Conservation (phyloP, 1,284 basidiomycete species). For the Ustanciosporium gigantosporum region DNA sequence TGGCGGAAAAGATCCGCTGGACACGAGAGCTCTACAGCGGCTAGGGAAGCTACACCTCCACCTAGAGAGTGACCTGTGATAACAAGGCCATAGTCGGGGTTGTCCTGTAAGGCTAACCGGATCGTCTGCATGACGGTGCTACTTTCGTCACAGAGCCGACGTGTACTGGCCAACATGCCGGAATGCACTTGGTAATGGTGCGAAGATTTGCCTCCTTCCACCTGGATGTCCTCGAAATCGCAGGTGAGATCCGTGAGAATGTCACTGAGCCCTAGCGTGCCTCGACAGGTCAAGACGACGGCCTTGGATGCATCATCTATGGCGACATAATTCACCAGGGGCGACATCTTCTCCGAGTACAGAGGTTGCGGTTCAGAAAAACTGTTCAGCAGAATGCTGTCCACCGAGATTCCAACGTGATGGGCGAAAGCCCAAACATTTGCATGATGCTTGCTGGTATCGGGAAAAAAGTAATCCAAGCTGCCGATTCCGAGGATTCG, state of each 20-base stretch:
- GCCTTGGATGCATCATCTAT: slow-evolving; percentile 64
- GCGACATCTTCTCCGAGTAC: slow-evolving; percentile 59
- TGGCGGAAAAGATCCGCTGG: slow-evolving; percentile 55
- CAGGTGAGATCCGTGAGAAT: slow-evolving; percentile 66
- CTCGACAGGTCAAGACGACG: slow-evolving; percentile 64
- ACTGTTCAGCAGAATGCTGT: slow-evolving; percentile 64
- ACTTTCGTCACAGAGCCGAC: slow-evolving; percentile 60
- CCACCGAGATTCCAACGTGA: slow-evolving; percentile 65
- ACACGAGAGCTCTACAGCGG: slow-evolving; percentile 60
- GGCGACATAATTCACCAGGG: slow-evolving; percentile 64
- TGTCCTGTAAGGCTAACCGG: slow-evolving; percentile 60
- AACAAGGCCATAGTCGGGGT: slow-evolving; percentile 65
- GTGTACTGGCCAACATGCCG: slow-evolving; percentile 65
- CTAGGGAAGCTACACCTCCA: slow-evolving; percentile 64
- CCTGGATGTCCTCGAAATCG: slow-evolving; percentile 62
- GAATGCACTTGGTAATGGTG: slow-evolving; percentile 64
- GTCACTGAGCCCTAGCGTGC: slow-evolving; percentile 64
- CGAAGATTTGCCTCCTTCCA: slow-evolving; percentile 62
- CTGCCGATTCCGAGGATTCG: slow-evolving; percentile 64
- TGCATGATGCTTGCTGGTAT: slow-evolving; percentile 63
- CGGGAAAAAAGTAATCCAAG: slow-evolving; percentile 63
- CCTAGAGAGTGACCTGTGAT: slow-evolving; percentile 65
- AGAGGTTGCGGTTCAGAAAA: slow-evolving; percentile 60
- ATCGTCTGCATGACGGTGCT: slow-evolving; percentile 64
- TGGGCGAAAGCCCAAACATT: slow-evolving; percentile 62